Percentiles rank a stretch among this genome's conserved stretches.
phyloP scores from a whole-genome alignment of 2,329 filamentous ascomycete species.

The Fusarium succisae region DNA sequence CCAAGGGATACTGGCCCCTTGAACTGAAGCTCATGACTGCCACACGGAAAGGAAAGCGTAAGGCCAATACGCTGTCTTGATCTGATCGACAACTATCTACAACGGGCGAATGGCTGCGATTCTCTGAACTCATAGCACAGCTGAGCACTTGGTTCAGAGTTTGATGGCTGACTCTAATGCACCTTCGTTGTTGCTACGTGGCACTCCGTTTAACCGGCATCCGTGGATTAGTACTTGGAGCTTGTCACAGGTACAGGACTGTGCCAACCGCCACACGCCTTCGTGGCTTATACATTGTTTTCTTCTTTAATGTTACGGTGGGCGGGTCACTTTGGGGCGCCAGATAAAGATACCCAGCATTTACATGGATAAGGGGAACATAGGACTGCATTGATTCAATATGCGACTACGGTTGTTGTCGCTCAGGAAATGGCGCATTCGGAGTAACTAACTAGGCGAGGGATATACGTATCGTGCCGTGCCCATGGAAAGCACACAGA shows the following conservation, averaged over 20 bases:
- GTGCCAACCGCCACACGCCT: background rate
- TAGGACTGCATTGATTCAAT: slow-evolving; percentile 29
- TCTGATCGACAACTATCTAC: background rate
- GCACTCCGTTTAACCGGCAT: slow-evolving; percentile 1
- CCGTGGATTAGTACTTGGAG: background rate
- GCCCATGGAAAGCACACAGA: background rate
- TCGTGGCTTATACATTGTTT: slow-evolving; percentile 4
- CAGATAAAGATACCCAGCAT: slow-evolving; percentile 41
- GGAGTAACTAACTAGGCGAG: slow-evolving; percentile 31
- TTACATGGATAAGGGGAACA: slow-evolving; percentile 40
- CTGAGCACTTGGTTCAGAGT: background rate
- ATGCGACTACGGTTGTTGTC: slow-evolving; percentile 7
- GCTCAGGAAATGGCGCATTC: slow-evolving; percentile 31
- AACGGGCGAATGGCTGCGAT: background rate
- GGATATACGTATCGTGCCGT: slow-evolving; percentile 1
- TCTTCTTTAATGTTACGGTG: slow-evolving; percentile 16
- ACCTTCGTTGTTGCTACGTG: background rate
- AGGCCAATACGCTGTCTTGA: slow-evolving; percentile 45
- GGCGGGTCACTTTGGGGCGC: slow-evolving; percentile 23
- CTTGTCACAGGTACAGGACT: background rate
- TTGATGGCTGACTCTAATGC: background rate
- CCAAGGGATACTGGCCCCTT: slow-evolving; percentile 65
- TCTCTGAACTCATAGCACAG: background rate
- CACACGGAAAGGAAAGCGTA: slow-evolving; percentile 60
- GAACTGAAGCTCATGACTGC: slow-evolving; percentile 71